Evolutionary conservation across 441 rosid species (phyloP).

Genomic region (Erysimum cheiri): DNA sequence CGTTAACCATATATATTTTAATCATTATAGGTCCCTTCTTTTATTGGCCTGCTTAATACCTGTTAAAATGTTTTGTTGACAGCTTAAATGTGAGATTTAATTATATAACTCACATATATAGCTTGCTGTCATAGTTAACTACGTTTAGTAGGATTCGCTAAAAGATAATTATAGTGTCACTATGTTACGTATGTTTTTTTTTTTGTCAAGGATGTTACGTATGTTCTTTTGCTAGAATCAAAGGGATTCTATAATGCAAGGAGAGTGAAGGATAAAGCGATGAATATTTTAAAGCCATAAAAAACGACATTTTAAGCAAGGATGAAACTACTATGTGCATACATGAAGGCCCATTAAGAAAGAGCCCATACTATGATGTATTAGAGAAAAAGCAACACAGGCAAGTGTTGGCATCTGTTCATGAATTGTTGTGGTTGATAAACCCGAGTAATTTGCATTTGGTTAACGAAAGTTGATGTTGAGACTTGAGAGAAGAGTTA

Average conservation of each 20-base stretch:
- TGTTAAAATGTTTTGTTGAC: constrained; percentile 14
- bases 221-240: constrained; percentile 13
- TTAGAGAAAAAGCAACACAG: too few species aligned
- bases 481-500: not conserved
- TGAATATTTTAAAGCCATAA: not conserved
- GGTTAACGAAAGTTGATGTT: too few species aligned
- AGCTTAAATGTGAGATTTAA: constrained; percentile 1
- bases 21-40: constrained; percentile 24
- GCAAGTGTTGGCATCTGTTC: constrained; percentile 11
- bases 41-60: constrained; percentile 8
- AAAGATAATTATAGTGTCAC: not conserved
- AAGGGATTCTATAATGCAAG: not conserved
- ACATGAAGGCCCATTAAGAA: not conserved
- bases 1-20: constrained; percentile 24
- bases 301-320: not conserved
- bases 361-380: too few species aligned
- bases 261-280: not conserved
- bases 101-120: not conserved
- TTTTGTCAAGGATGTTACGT: not conserved
- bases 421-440: not conserved
- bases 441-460: too few species aligned
- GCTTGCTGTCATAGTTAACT: not conserved
- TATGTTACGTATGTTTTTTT: constrained; percentile 15
- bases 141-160: constrained; percentile 12
- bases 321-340: not conserved